These are phyloP conservation scores for Epichloe typhina DNA, from an alignment of 2,329 filamentous ascomycete species.

Conservation along the genomic window DNA sequence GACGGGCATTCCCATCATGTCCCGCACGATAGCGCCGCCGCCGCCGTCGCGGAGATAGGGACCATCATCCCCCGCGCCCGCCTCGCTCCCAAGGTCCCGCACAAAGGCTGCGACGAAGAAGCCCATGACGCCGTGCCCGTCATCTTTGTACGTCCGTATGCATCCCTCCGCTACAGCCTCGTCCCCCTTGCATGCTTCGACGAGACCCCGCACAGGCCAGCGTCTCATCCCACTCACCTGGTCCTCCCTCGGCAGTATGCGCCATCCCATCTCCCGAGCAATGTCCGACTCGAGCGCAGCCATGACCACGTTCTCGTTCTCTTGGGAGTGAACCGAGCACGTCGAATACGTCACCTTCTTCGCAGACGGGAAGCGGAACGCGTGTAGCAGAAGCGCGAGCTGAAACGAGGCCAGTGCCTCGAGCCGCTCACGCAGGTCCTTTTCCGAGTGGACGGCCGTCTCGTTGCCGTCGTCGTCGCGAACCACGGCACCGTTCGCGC, in stretches of 20 bases:
- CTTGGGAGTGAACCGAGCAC: constrained; percentile 74
- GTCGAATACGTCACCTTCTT: constrained; percentile 80
- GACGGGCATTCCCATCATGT: constrained; percentile 25
- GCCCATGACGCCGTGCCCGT: constrained; percentile 76
- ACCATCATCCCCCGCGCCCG: constrained; percentile 20
- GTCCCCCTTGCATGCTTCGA: constrained; percentile 34
- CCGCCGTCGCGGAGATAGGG: constrained; percentile 41
- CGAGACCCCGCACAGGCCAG: constrained; percentile 57
- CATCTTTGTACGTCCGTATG: constrained; percentile 69
- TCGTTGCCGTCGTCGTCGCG: constrained; percentile 47
- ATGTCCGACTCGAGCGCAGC: constrained; percentile 54
- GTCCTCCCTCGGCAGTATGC: constrained; percentile 53
- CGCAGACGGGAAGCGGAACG: constrained; percentile 67
- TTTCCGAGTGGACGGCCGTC: constrained; percentile 36
- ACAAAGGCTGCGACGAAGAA: constrained; percentile 92
- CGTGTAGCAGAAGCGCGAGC: constrained; percentile 67
- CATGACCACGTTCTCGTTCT: constrained; percentile 79
- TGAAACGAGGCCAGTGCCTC: constrained; percentile 70
- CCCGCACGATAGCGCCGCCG: constrained; percentile 33
- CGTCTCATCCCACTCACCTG: constrained; percentile 64
- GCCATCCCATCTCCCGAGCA: constrained; percentile 60
- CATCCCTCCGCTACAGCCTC: constrained; percentile 55
- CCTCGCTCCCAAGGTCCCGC: constrained; percentile 10
- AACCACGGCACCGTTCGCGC: constrained; percentile 21
- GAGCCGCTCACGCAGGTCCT: constrained; percentile 51